Percentiles rank a stretch among this genome's conserved stretches.
Conservation (phyloP, 495 filamentous ascomycete genomes). For the Echria macrotheca region DNA sequence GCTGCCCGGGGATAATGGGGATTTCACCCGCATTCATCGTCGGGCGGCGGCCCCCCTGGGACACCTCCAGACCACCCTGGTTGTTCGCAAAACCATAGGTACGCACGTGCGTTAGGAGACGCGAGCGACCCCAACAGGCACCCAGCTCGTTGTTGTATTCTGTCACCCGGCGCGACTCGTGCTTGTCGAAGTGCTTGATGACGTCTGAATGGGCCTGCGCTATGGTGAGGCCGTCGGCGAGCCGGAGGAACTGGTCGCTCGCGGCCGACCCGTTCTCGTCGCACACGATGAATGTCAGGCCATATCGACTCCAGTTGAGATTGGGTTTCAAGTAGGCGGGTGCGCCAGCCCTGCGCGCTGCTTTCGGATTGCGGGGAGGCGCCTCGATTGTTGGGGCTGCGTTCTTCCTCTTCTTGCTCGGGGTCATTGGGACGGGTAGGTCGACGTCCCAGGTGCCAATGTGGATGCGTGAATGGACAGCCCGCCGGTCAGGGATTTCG, state of each 20-base stretch:
- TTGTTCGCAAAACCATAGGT: constrained; percentile 3
- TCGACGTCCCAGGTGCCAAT: background rate
- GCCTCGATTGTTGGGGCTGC: constrained; percentile 1
- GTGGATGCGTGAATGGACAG: constrained; percentile 3
- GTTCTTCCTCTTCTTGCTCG: constrained; percentile 2
- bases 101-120: constrained; percentile 2
- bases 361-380: background rate
- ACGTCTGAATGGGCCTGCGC: constrained; percentile 1
- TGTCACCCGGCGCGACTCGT: constrained; percentile 2
- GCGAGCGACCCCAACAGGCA: constrained; percentile 1
- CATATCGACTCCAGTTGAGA: constrained; percentile 1
- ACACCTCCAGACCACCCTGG: constrained; percentile 1
- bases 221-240: background rate
- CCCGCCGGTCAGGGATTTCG: constrained; percentile 1
- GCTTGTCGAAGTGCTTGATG: constrained; percentile 2
- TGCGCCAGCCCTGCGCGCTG: constrained; percentile 2
- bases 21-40: constrained; percentile 2
- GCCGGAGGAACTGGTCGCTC: constrained; percentile 1
- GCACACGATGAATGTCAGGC: background rate
- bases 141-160: constrained; percentile 3
- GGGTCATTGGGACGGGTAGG: background rate
- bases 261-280: constrained; percentile 1
- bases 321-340: constrained; percentile 2
- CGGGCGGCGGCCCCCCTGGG: constrained; percentile 1
- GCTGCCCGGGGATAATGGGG: background rate